Conservation (phyloP, 805 yeast genomes). For the Jamesozyma rosinii region DNA sequence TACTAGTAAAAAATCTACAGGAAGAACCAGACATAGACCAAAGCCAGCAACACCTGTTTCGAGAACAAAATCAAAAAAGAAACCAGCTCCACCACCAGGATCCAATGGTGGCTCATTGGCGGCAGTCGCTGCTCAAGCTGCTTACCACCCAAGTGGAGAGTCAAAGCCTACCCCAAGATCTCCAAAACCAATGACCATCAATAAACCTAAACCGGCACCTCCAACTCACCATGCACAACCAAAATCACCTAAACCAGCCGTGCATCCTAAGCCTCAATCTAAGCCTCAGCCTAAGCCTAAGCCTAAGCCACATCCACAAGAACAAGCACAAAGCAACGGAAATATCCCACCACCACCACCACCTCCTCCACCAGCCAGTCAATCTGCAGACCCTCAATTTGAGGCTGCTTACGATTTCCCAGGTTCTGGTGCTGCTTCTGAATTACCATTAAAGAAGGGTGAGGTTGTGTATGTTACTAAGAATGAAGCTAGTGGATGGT, state of each 20-base stretch:
- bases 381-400: constrained; percentile 65
- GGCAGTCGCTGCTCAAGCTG: constrained; percentile 35
- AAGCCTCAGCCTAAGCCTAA: constrained; percentile 9
- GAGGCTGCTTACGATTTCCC: constrained; percentile 82
- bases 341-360: constrained; percentile 56
- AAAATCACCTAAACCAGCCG: constrained; percentile 27
- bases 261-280: constrained; percentile 9
- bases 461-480: constrained; percentile 63
- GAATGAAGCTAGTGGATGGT: constrained; percentile 87
- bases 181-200: constrained; percentile 4
- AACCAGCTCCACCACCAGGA: constrained; percentile 31
- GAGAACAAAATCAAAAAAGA: constrained; percentile 19
- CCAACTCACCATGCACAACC: constrained; percentile 36
- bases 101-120: constrained; percentile 26
- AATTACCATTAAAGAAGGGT: constrained; percentile 67
- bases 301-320: constrained; percentile 7
- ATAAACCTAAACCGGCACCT: constrained; percentile 28
- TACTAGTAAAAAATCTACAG: constrained; percentile 10
- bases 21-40: constrained; percentile 10
- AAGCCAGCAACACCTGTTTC: constrained; percentile 24
- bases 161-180: constrained; percentile 22
- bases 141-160: constrained; percentile 26
- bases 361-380: constrained; percentile 53
- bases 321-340: constrained; percentile 1
- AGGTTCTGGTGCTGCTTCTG: constrained; percentile 77